These are phyloP conservation scores for Helotiales sp. DNA, from an alignment of 2,329 filamentous ascomycete genomes.

Conservation along the genomic window DNA sequence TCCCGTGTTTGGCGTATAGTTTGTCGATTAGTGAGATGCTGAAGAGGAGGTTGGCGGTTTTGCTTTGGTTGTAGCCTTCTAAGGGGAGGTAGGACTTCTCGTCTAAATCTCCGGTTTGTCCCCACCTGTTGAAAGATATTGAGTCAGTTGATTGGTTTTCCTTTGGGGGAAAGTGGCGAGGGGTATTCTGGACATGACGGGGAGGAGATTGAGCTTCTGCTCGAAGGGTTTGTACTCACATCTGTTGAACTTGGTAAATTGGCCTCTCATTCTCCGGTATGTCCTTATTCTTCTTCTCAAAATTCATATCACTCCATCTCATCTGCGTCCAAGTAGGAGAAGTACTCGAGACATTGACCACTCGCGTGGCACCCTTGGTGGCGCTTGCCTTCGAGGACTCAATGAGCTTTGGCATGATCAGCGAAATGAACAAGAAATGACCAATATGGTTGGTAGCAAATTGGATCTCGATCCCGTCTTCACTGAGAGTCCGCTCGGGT, in stretches of 20 bases:
- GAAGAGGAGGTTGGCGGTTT: slow-evolving; percentile 46
- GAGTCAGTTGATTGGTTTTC: neutral
- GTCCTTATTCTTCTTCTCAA: slow-evolving; percentile 43
- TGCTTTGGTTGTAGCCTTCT: slow-evolving; percentile 47
- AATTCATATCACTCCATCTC: slow-evolving; percentile 47
- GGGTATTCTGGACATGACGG: neutral
- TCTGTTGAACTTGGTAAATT: slow-evolving; percentile 29
- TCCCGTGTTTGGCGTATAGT: slow-evolving; percentile 34
- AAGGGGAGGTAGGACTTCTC: slow-evolving; percentile 43
- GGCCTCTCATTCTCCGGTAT: slow-evolving; percentile 44
- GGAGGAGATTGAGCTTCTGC: too few relatives aligned
- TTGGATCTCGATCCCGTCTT: slow-evolving; percentile 45
- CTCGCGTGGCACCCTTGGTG: slow-evolving; percentile 18
- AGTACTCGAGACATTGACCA: slow-evolving; percentile 30
- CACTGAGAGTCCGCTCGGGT: slow-evolving; percentile 38
- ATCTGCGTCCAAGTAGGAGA: slow-evolving; percentile 39
- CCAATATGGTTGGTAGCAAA: slow-evolving; percentile 25
- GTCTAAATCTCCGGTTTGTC: slow-evolving; percentile 30
- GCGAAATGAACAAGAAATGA: slow-evolving; percentile 29
- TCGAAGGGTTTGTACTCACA: neutral
- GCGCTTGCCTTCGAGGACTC: neutral
- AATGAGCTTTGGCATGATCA: slow-evolving; percentile 30
- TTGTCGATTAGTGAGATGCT: slow-evolving; percentile 38
- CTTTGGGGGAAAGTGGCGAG: too few relatives aligned
- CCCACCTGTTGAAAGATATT: slow-evolving; percentile 28